phyloP scores from a whole-genome alignment of 306 rosid genomes.

The Vigna trinervia region DNA sequence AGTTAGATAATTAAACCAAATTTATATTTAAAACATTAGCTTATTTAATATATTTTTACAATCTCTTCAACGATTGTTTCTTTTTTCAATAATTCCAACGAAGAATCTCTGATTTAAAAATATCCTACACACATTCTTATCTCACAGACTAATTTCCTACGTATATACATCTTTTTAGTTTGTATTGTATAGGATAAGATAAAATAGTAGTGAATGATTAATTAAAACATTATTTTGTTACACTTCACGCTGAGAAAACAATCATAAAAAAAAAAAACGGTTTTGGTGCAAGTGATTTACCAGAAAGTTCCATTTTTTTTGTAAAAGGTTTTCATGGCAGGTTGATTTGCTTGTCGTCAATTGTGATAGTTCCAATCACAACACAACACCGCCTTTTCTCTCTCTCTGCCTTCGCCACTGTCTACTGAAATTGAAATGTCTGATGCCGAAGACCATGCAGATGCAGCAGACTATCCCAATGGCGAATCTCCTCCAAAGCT shows the following conservation, averaged over 20 bases:
- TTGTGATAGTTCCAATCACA: background rate
- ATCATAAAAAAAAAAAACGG: background rate
- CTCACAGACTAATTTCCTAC: no score
- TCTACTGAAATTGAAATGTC: conserved; percentile 50
- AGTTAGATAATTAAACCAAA: no score
- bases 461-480: conserved; percentile 46
- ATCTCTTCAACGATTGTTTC: no score
- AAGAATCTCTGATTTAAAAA: background rate
- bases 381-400: background rate
- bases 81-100: no score
- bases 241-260: background rate
- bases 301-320: background rate
- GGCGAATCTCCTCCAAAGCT: conserved; percentile 60
- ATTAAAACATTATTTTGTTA: background rate
- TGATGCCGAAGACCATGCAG: conserved; percentile 50
- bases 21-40: no score
- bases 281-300: background rate
- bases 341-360: background rate
- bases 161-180: no score
- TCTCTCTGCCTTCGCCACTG: background rate
- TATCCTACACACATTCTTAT: no score
- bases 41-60: no score
- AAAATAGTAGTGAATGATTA: no score
- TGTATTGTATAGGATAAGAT: no score
- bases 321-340: background rate